These are phyloP conservation scores for Fusarium ambrosium DNA, from an alignment of 2,329 filamentous ascomycete species.

Conservation along the genomic window DNA sequence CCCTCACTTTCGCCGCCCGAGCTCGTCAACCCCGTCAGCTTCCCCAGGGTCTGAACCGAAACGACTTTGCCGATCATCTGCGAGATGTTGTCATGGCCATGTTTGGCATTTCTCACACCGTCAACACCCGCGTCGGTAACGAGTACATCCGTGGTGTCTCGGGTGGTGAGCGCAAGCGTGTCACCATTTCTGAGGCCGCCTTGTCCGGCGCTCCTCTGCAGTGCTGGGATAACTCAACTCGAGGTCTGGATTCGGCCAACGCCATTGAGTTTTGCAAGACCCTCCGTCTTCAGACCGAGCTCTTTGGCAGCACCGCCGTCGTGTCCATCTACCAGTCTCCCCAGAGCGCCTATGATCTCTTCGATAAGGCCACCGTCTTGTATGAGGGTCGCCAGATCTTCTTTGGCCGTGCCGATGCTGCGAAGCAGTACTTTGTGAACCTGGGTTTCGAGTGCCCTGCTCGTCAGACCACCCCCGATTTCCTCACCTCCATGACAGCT, in stretches of 20 bases:
- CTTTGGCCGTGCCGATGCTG: constrained; percentile 71
- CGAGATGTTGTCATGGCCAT: constrained; percentile 82
- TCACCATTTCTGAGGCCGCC: constrained; percentile 72
- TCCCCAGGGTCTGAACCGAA: constrained; percentile 68
- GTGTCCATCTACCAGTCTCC: constrained; percentile 83
- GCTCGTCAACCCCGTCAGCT: constrained; percentile 75
- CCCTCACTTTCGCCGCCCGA: constrained; percentile 80
- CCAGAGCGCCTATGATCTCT: constrained; percentile 73
- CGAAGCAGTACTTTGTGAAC: constrained; percentile 74
- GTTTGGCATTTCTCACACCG: constrained; percentile 80
- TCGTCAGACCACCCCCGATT: constrained; percentile 78
- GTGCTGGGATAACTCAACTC: constrained; percentile 80
- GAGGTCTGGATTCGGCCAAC: constrained; percentile 81
- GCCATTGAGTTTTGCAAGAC: constrained; percentile 82
- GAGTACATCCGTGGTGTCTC: constrained; percentile 82
- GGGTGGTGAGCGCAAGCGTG: constrained; percentile 79
- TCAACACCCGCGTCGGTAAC: constrained; percentile 80
- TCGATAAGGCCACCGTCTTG: constrained; percentile 70
- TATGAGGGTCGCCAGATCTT: constrained; percentile 74
- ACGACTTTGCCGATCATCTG: constrained; percentile 71
- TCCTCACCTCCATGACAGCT: constrained; percentile 78
- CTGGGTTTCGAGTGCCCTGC: constrained; percentile 77
- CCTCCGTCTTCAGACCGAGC: constrained; percentile 75
- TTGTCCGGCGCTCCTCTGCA: constrained; percentile 72
- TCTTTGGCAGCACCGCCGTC: constrained; percentile 74